phyloP scores from a whole-genome alignment of 1,284 basidiomycete genomes.

The Papiliotrema fonsecae region DNA sequence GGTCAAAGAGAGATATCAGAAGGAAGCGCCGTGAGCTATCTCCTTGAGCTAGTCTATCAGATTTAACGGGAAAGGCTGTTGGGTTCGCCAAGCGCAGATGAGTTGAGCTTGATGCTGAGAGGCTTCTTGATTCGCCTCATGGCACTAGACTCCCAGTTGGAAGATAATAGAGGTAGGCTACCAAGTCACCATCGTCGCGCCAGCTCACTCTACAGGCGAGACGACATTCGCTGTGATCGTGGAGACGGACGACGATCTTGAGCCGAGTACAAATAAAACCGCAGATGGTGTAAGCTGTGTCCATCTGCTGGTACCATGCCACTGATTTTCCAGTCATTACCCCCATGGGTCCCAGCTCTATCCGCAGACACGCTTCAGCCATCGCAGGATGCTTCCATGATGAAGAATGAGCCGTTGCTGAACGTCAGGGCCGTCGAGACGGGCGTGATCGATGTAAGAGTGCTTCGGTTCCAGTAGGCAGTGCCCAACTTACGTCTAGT shows the following conservation, averaged over 20 bases:
- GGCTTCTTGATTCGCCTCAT: constrained; percentile 78
- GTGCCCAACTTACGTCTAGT: constrained; percentile 13
- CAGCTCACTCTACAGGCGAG: constrained; percentile 57
- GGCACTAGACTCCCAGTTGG: constrained; percentile 72
- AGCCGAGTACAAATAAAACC: constrained; percentile 55
- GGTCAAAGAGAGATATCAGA: constrained; percentile 61
- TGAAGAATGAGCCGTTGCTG: constrained; percentile 49
- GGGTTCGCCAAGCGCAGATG: constrained; percentile 32
- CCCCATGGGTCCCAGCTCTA: constrained; percentile 51
- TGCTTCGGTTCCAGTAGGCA: not conserved
- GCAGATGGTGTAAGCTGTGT: constrained; percentile 47
- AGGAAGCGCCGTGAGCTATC: constrained; percentile 43
- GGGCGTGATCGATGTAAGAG: constrained; percentile 71
- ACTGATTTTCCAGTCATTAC: constrained; percentile 52
- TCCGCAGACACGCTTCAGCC: constrained; percentile 27
- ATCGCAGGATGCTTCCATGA: constrained; percentile 8
- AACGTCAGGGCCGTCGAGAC: constrained; percentile 73
- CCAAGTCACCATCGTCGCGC: no score
- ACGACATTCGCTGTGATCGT: constrained; percentile 75
- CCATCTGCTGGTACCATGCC: not conserved
- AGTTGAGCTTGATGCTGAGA: constrained; percentile 72
- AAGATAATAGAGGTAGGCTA: constrained; percentile 55
- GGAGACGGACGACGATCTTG: constrained; percentile 67
- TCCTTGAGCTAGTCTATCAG: not conserved
- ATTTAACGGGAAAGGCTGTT: constrained; percentile 9